phyloP scores from a whole-genome alignment of 1,139 yeast genomes.

The Wickerhamomyces sp. region DNA sequence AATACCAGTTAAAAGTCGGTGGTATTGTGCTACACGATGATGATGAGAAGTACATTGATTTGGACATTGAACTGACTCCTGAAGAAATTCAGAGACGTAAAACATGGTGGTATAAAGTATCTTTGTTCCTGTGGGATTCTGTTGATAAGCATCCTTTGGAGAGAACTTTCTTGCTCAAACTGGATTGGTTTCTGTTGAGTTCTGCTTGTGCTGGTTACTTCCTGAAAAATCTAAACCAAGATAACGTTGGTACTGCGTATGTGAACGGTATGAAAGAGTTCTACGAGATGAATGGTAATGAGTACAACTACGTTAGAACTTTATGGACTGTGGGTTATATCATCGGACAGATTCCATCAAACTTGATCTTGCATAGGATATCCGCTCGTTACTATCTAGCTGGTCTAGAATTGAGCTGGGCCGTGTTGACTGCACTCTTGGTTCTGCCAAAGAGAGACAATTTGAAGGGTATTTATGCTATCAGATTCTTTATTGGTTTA shows the following conservation, averaged over 20 bases:
- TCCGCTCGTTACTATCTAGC: constrained; percentile 52
- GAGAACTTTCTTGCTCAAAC: constrained; percentile 34
- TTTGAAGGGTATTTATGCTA: constrained; percentile 44
- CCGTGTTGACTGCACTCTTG: constrained; percentile 46
- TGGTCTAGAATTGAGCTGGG: constrained; percentile 52
- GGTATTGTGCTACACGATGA: constrained; percentile 1
- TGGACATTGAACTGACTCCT: constrained; percentile 9
- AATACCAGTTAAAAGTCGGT: background rate
- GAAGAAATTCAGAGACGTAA: constrained; percentile 15
- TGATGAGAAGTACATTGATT: constrained; percentile 13
- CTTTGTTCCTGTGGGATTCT: constrained; percentile 32
- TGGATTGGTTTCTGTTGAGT: constrained; percentile 40
- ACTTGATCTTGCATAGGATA: constrained; percentile 46
- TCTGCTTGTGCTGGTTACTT: constrained; percentile 42
- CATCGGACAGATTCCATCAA: constrained; percentile 55
- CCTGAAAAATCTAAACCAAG: constrained; percentile 38
- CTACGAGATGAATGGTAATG: constrained; percentile 45
- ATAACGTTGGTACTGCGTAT: constrained; percentile 45
- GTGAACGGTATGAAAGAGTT: constrained; percentile 60
- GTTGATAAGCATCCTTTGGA: constrained; percentile 43
- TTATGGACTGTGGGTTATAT: constrained; percentile 57
- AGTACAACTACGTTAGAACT: constrained; percentile 46
- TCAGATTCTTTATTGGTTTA: constrained; percentile 54
- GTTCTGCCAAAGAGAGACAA: constrained; percentile 39
- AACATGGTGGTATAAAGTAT: constrained; percentile 18